Evolutionary conservation across 495 filamentous ascomycete species (phyloP), one percentile per base, ranked within the genome.

Genomic region (Xylaria grammica): DNA sequence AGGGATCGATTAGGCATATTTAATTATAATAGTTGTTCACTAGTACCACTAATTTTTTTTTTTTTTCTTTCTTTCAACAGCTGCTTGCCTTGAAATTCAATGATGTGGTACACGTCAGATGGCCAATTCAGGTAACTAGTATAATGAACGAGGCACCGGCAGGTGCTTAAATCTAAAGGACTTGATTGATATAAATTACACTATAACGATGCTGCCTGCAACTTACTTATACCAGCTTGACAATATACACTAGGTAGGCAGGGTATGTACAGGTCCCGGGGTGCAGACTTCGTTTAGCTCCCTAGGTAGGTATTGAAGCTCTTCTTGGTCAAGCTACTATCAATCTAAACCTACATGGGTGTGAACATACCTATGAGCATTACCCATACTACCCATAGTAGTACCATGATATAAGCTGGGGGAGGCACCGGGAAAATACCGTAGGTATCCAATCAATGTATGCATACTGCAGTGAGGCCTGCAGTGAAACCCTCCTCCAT

Each of bases 381-480:
- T 24, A 30, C n/a, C n/a, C n/a, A n/a, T n/a, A n/a, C n/a, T n/a
- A n/a, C n/a, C n/a, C n/a, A n/a, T n/a, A n/a, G n/a, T n/a, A n/a
- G n/a, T n/a, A n/a, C n/a, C 17, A 26, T 26, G 3, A 32, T 13
- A 36, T 22, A 32, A 13, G 19, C 32, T 54, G 29, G 29, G n/a
- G 26, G 36, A 57, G 19, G 40, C 24, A 56, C 24, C 34, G 24
- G 54, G 24, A 20, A 45, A 20, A 24, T 34, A 44, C 22, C 22
- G 17, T 24, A 57, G 38, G 38, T 27, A 17, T n/a, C 34, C 54
- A 44, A 26, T 57, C 22, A 30, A 30, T 20, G 26, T 45, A 22
- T 58, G 56, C 56, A 59, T 59, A 11, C 26, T 59, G 56, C 56
- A 48, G 42, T 59, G n/a, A n/a, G n/a, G n/a, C n/a, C n/a, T n/a